A percentile compares a stretch with the other conserved stretches of the same genome.
phyloP scores from a whole-genome alignment of 345 rosid species.

The Salix arbutifolia region DNA sequence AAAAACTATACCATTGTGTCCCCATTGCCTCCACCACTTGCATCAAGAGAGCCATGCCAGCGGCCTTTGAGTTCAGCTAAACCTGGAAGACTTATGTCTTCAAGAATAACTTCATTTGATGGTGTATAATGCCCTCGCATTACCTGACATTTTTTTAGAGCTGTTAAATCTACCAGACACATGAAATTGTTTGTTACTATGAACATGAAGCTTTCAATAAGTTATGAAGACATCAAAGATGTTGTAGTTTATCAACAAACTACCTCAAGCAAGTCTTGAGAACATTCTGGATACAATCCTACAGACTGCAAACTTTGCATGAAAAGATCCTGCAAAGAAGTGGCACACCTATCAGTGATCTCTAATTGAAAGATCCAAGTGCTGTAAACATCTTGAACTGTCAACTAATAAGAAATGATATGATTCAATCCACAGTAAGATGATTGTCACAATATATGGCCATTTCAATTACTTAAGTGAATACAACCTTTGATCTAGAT shows the following conservation, averaged over 20 bases:
- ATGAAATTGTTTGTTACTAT: background rate
- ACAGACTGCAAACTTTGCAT: conserved; percentile 85
- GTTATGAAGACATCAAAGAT: background rate
- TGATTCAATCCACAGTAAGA: background rate
- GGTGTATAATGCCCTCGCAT: conserved; percentile 59
- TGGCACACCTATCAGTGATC: conserved; percentile 6
- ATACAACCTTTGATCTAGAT: conserved; percentile 81
- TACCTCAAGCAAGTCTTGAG: conserved; percentile 87
- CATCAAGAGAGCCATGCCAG: conserved; percentile 96
- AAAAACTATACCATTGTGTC: conserved; percentile 72
- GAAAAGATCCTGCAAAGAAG: conserved; percentile 72
- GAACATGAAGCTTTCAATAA: conserved; percentile 3
- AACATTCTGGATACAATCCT: conserved; percentile 66
- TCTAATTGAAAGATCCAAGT: background rate
- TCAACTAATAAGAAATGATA: conserved; percentile 1
- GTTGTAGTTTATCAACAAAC: conserved; percentile 3
- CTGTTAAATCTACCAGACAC: conserved; percentile 16
- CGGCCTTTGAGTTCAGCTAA: conserved; percentile 86
- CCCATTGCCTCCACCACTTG: conserved; percentile 99
- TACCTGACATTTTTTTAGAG: conserved; percentile 44
- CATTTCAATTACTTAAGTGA: conserved; percentile 16
- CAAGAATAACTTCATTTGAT: conserved; percentile 64
- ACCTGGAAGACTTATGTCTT: conserved; percentile 81
- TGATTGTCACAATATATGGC: conserved; percentile 1
- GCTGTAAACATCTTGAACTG: background rate